phyloP scores from a whole-genome alignment of 2,329 filamentous ascomycete genomes.

The Sporothrix mexicana region DNA sequence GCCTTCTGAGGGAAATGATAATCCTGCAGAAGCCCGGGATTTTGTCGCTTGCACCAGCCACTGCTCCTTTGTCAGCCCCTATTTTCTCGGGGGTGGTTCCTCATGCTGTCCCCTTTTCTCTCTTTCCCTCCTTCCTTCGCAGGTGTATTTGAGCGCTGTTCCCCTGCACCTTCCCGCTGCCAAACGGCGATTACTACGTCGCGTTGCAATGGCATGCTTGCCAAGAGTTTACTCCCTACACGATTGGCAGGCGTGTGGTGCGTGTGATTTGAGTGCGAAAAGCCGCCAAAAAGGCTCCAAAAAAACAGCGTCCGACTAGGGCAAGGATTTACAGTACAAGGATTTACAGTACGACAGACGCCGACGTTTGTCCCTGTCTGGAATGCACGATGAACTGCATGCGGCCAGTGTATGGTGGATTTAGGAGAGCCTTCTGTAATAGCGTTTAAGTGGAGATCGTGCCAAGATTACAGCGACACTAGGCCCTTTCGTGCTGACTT shows the following conservation, averaged over 20 bases:
- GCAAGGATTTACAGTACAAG: no score
- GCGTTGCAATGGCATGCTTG: constrained; percentile 7
- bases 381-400: no score
- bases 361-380: no score
- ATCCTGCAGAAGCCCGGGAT: neutral
- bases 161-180: neutral
- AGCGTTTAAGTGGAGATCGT: neutral
- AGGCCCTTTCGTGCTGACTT: neutral
- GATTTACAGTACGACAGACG: no score
- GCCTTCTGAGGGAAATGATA: neutral
- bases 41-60: no score
- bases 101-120: neutral
- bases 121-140: neutral
- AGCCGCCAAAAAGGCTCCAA: neutral
- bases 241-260: no score
- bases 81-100: neutral
- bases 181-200: neutral
- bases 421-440: neutral
- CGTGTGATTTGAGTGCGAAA: neutral
- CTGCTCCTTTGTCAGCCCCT: neutral
- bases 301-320: neutral
- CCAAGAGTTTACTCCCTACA: neutral
- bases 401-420: neutral
- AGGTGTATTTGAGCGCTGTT: neutral
- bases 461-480: neutral